Evolutionary conservation across 768 basidiomycete species (phyloP).

Genomic region (Gymnopilus dilepis): DNA sequence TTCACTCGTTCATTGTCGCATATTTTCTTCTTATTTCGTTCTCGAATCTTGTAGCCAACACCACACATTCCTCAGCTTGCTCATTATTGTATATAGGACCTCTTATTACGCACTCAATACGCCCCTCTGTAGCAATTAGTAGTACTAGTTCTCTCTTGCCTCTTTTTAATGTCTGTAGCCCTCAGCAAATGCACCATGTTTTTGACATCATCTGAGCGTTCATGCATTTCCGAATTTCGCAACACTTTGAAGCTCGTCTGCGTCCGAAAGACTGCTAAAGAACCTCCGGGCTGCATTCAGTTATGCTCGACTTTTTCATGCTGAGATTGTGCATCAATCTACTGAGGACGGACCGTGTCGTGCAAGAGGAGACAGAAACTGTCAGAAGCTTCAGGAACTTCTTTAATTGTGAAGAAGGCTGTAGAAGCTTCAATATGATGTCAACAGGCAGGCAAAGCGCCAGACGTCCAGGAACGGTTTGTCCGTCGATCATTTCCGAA

Average conservation of each 20-base stretch:
- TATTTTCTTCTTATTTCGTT: background rate
- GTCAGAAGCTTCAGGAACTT: too few relatives aligned
- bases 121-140: constrained; percentile 10
- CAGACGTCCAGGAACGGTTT: background rate
- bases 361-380: too few relatives aligned
- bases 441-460: background rate
- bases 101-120: background rate
- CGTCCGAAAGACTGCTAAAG: too few relatives aligned
- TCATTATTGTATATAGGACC: constrained; percentile 3
- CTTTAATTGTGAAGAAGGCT: too few relatives aligned
- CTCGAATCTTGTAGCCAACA: background rate
- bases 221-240: too few relatives aligned
- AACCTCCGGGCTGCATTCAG: too few relatives aligned
- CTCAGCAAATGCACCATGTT: background rate
- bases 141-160: background rate
- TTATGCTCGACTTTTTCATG: too few relatives aligned
- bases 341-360: too few relatives aligned
- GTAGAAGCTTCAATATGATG: background rate
- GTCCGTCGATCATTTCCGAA: background rate
- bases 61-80: too few relatives aligned
- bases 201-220: background rate
- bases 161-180: background rate
- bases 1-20: background rate
- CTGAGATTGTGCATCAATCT: too few relatives aligned
- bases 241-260: too few relatives aligned